Evolutionary conservation across 75 land plant genomes (phyloP).

Genomic region (Isoetes taiwanensis): DNA sequence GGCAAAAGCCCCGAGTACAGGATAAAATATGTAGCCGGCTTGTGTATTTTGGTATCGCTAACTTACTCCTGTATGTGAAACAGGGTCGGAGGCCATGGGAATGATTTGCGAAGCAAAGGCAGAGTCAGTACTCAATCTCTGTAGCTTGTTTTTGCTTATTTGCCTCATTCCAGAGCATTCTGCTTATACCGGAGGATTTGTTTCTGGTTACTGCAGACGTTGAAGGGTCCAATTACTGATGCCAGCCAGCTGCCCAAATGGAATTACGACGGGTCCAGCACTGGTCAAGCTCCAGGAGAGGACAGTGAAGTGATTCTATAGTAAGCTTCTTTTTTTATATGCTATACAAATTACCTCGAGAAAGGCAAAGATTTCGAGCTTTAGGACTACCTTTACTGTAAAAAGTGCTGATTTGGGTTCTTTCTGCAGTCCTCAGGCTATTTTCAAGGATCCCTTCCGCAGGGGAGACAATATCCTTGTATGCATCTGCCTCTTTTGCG

Average conservation of each 20-base stretch:
- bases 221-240: constrained; percentile 7
- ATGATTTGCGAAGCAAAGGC: constrained; percentile 75
- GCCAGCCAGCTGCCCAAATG: constrained; percentile 1
- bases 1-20: no score
- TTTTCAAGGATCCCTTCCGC: constrained; percentile 88
- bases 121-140: no score
- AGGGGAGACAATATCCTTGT: constrained; percentile 89
- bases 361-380: no score
- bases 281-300: constrained; percentile 5
- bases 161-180: no score
- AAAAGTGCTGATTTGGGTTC: background rate
- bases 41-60: no score
- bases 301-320: constrained; percentile 8
- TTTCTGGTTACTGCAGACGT: background rate
- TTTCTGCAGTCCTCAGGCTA: constrained; percentile 81
- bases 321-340: background rate
- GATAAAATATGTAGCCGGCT: no score
- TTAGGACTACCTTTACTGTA: no score
- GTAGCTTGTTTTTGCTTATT: no score
- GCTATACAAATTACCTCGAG: no score
- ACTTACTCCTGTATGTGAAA: no score
- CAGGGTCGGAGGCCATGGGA: constrained; percentile 82
- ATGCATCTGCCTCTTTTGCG: background rate
- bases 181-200: background rate
- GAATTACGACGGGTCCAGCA: constrained; percentile 7